These are phyloP conservation scores for Tuber borchii DNA, from an alignment of 495 filamentous ascomycete genomes.

Conservation along the genomic window DNA sequence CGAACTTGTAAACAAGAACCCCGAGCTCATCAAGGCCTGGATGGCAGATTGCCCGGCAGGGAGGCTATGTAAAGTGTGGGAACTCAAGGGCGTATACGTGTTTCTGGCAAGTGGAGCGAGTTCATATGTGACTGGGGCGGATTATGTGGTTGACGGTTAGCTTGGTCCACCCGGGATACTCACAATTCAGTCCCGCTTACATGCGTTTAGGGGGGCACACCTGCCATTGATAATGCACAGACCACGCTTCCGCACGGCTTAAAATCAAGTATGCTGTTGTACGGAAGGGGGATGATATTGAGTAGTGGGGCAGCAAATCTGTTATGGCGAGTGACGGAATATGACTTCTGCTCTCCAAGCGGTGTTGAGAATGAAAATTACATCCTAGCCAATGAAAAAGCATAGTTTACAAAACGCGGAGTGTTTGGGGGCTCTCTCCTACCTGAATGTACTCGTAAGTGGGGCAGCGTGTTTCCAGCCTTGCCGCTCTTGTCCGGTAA, in stretches of 20 bases:
- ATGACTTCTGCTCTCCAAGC: not conserved
- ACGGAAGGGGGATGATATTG: not conserved
- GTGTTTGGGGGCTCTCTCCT: not conserved
- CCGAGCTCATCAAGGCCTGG: conserved; percentile 74
- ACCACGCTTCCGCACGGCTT: not conserved
- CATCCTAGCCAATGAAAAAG: not conserved
- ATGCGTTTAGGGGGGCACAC: conserved; percentile 32
- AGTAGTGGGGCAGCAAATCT: not conserved
- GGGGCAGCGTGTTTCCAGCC: not conserved
- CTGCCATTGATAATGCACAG: conserved; percentile 20
- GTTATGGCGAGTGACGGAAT: not conserved
- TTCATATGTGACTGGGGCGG: conserved; percentile 81
- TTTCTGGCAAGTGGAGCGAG: conserved; percentile 84
- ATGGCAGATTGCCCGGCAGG: conserved; percentile 83
- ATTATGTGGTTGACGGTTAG: conserved; percentile 75
- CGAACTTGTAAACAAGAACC: conserved; percentile 74
- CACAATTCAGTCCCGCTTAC: conserved; percentile 10
- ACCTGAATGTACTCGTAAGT: not conserved
- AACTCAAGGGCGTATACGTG: conserved; percentile 86
- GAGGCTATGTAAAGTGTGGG: conserved; percentile 84
- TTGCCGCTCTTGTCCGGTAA: not conserved
- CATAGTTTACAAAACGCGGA: not conserved
- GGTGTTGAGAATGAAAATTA: not conserved
- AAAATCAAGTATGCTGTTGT: not conserved
- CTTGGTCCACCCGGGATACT: not conserved